Conservation (phyloP, 2,329 filamentous ascomycete genomes). For the Xenosphaeropsis pyriputrescens region DNA sequence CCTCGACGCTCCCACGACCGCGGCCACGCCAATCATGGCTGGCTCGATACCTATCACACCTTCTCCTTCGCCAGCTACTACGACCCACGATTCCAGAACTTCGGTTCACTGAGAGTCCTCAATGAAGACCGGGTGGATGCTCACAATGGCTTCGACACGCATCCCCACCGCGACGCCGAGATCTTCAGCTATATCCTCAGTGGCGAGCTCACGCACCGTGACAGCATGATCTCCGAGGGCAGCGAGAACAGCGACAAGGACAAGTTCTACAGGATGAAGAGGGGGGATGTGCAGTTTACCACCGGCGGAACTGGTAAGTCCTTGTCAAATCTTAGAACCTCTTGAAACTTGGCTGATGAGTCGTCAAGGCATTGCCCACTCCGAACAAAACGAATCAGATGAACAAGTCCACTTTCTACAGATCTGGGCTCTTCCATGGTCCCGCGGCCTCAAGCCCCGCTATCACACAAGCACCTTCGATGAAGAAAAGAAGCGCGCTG, state of each 20-base stretch:
- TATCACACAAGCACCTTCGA: slow-evolving; percentile 65
- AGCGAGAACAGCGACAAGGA: slow-evolving; percentile 37
- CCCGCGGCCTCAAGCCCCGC: slow-evolving; percentile 51
- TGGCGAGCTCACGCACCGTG: slow-evolving; percentile 76
- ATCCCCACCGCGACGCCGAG: slow-evolving; percentile 74
- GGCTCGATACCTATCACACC: slow-evolving; percentile 77
- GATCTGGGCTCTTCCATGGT: slow-evolving; percentile 78
- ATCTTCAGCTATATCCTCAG: slow-evolving; percentile 82
- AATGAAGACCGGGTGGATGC: slow-evolving; percentile 76
- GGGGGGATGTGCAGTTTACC: slow-evolving; percentile 82
- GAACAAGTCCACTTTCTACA: slow-evolving; percentile 71
- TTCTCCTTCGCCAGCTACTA: slow-evolving; percentile 64
- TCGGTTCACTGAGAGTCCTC: slow-evolving; percentile 67
- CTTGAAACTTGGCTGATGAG: slow-evolving; percentile 5
- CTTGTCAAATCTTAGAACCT: not conserved
- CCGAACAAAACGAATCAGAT: slow-evolving; percentile 65
- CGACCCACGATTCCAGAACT: slow-evolving; percentile 46
- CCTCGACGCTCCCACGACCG: slow-evolving; percentile 58
- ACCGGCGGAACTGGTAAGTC: slow-evolving; percentile 59
- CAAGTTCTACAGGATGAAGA: slow-evolving; percentile 54
- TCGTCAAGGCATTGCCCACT: slow-evolving; percentile 55
- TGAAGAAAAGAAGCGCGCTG: slow-evolving; percentile 58
- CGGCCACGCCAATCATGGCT: slow-evolving; percentile 71
- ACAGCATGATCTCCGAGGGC: slow-evolving; percentile 66
- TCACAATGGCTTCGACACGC: slow-evolving; percentile 67